These are phyloP conservation scores for Brassica nigra DNA, from an alignment of 345 rosid species.

Conservation along the genomic window DNA sequence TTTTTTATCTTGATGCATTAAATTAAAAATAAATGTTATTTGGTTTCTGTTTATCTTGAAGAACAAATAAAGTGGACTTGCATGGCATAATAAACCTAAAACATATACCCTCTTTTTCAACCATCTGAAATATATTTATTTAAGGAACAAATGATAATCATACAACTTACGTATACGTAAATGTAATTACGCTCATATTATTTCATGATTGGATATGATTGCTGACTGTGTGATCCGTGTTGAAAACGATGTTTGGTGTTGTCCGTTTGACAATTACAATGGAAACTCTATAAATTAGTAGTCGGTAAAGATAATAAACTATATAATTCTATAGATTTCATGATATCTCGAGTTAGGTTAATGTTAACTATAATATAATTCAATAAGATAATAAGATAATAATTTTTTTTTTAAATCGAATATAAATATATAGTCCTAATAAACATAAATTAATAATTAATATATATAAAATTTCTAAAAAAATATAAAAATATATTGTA, in stretches of 20 bases:
- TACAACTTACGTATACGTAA: not conserved
- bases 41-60: not conserved
- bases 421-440: no score
- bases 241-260: not conserved
- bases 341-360: no score
- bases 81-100: not conserved
- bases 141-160: not conserved
- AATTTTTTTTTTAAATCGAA: no score
- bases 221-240: constrained; percentile 6
- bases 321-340: no score
- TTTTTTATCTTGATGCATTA: not conserved
- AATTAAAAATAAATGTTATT: not conserved
- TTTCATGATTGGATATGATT: not conserved
- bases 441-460: no score
- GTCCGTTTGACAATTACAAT: not conserved
- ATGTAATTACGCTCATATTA: not conserved
- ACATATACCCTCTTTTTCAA: not conserved
- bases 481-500: no score
- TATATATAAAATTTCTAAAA: no score
- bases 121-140: not conserved
- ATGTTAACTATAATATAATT: no score
- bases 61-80: not conserved
- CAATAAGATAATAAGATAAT: no score
- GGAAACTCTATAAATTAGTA: no score
- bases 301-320: no score